phyloP scores from a whole-genome alignment of 1,284 basidiomycete genomes.

The Cryptococcus sp. region DNA sequence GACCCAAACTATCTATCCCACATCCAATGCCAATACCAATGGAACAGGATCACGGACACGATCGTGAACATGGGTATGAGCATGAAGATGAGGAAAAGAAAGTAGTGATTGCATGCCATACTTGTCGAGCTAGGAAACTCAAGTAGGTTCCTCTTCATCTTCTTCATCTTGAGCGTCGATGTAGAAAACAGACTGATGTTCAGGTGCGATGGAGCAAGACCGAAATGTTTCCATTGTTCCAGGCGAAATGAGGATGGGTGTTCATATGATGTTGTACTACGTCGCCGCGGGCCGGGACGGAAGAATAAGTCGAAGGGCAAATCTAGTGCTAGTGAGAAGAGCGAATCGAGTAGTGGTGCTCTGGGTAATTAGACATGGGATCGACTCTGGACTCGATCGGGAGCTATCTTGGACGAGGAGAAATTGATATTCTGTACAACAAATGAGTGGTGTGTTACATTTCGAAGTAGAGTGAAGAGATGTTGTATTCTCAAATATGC shows the following conservation, averaged over 20 bases:
- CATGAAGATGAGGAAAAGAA: conserved; percentile 3
- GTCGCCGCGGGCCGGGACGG: conserved; percentile 23
- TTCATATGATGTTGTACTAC: conserved; percentile 17
- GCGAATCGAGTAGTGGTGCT: no score
- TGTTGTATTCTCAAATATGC: no score
- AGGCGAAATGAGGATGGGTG: conserved; percentile 16
- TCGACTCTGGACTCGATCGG: no score
- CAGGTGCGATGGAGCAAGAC: conserved; percentile 25
- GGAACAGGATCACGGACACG: no score
- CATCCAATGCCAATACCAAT: background rate
- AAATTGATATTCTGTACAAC: no score
- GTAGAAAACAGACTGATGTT: background rate
- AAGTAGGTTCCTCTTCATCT: conserved; percentile 18
- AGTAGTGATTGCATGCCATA: conserved; percentile 21
- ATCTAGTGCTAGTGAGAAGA: no score
- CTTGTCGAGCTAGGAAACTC: conserved; percentile 26
- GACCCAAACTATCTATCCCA: background rate
- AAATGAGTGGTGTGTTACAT: no score
- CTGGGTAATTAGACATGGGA: no score
- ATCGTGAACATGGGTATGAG: no score
- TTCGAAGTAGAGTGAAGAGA: no score
- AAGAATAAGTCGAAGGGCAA: conserved; percentile 16
- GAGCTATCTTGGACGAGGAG: no score
- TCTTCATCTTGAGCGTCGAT: background rate
- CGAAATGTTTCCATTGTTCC: conserved; percentile 21